Base-by-base conservation (phyloP, 768 basidiomycete genomes). In the Tricholoma furcatifolium region DNA sequence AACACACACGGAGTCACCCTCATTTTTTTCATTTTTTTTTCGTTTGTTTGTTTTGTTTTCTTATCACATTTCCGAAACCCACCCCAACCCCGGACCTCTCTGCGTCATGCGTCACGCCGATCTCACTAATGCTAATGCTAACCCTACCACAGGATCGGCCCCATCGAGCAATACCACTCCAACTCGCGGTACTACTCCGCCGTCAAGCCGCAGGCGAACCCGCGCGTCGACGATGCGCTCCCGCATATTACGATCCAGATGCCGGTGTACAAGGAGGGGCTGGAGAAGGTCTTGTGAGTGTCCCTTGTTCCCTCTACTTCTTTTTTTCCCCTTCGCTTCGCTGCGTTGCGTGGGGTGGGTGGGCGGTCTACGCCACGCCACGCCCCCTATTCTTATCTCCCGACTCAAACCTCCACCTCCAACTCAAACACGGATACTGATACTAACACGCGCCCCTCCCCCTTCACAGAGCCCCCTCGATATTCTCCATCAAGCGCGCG, bases 161-260 rank as follows among this genome's bases (percentile, higher is more conserved):
- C 91, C 7, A 86, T 93, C 52, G 83, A 89, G 69, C 67, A 93
- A 57, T 89, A 81, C 64, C 83, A 89, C 65, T 70, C 81, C 53
- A 93, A 93, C 64, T 91, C 88, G 0, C 84, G 80, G 39, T 93
- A 87, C 67, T 94, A 90, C 68, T 87, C 84, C 12, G 88, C 88
- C 14, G 67, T 79, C 43, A 77, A 76, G 42, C 88, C 89, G 0
- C 70, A 71, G 14, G 67, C 82, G 0, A 72, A 72, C 61, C 74
- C 73, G 48, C 57, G 54, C 5, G 72, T 74, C 31, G 86, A 87
- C 61, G 72, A 76, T 6, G 71, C 71, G 56, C 75, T 91, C 0
- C 89, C 88, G 2, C 89, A 91, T 60, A 76, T 91, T 31, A 88
- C 88, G 0, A 82, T 94, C 51, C 83, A 93, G 68, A 82, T 94